Evolutionary conservation across 805 yeast species (phyloP), one percentile per base, ranked within the genome.

Genomic region (Candida boleticola): DNA sequence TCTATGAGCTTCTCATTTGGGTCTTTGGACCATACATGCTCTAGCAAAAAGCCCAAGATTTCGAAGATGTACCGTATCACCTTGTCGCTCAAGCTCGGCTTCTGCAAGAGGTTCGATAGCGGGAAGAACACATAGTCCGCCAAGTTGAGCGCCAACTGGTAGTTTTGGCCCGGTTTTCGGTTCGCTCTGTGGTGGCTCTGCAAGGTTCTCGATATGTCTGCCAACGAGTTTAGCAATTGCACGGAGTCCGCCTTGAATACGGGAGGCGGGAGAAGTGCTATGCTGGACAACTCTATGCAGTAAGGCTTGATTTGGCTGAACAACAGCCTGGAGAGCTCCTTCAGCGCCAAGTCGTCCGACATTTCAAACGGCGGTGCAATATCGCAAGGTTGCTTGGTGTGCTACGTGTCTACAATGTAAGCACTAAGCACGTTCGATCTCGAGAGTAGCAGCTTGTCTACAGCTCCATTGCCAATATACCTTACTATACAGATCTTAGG

Each of bases 61-160:
- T 50, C 47, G 17, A 70, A 50, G 3, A 67, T 48, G 33, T 57
- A 49, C 14, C 44, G 46, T 3, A 54, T 48, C 2, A 58, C 54
- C 1, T 41, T 22, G n/a, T 49, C 57, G 14, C 47, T 45, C 5
- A 68, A 50, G 4, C 29, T 33, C 5, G 59, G 53, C 23, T 55
- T 61, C 45, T 66, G 63, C 18, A 70, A 46, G 23, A 66, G 46
- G 36, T 49, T 55, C 4, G 73, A 56, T 13, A 69, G 26, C 2
- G 76, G 76, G 39, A 63, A 66, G 45, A 70, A 70, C 2, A 70
- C 53, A 44, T 69, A 69, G 52, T 69, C 74, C 0, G 73, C 74
- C 7, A 70, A 41, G 16, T 57, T 64, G 3, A 59, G 42, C 2
- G 68, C 53, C 2, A 69, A 35, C 2, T 47, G 35, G 43, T 64